Conservation (phyloP, 2,329 filamentous ascomycete genomes). For the Immersiporthe knoxdaviesiana region DNA sequence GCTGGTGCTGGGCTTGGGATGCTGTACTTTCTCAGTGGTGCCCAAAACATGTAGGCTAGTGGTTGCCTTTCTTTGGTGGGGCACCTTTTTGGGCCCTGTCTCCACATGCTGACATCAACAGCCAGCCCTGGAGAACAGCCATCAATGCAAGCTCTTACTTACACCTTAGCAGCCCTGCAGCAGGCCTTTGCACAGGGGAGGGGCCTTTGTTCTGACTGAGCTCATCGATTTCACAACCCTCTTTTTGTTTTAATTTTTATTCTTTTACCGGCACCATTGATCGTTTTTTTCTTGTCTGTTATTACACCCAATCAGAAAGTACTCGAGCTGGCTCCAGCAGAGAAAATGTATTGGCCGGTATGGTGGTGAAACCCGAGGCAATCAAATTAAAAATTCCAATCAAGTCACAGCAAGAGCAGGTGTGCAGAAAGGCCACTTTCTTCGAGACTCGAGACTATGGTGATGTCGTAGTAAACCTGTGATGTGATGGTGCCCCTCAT, state of each 20-base stretch:
- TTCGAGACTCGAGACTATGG: constrained; percentile 11
- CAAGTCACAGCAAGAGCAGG: not conserved
- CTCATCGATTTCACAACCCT: not conserved
- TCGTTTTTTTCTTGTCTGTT: no score
- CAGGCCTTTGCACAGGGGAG: not conserved
- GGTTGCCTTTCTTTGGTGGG: constrained; percentile 6
- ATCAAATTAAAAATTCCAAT: not conserved
- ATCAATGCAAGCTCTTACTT: not conserved
- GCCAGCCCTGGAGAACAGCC: not conserved
- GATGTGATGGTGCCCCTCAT: constrained; percentile 8
- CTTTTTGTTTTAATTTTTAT: not conserved
- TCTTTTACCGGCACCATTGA: no score
- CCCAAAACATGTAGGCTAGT: not conserved
- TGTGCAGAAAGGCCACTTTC: not conserved
- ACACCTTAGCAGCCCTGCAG: not conserved
- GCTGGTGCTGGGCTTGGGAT: not conserved
- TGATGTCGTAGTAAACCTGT: constrained; percentile 15
- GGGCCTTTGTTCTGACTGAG: not conserved
- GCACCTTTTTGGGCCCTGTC: not conserved
- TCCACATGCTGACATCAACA: not conserved
- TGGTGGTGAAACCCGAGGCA: not conserved
- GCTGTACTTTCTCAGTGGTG: constrained; percentile 2
- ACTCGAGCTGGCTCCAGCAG: not conserved
- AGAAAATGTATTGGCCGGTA: not conserved
- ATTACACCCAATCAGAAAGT: not conserved